Evolutionary conservation across 2,329 filamentous ascomycete species (phyloP).

Genomic region (Samsoniella hepiali): DNA sequence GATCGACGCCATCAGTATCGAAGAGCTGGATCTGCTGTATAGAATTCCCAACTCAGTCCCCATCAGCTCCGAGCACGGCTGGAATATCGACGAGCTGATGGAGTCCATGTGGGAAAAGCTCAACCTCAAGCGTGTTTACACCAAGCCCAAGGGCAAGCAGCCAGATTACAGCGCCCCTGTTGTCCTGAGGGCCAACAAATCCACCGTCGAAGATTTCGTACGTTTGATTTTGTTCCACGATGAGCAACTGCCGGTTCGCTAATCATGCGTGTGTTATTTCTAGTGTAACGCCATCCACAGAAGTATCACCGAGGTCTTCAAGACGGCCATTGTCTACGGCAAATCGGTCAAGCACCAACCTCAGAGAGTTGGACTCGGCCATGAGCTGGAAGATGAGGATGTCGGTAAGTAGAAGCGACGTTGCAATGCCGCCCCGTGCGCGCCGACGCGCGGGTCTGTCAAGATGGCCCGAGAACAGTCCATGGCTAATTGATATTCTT

Average conservation of each 20-base stretch:
- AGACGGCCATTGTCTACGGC: slow-evolving; percentile 91
- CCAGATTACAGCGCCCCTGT: slow-evolving; percentile 92
- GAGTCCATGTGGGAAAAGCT: slow-evolving; percentile 99
- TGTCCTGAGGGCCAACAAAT: slow-evolving; percentile 76
- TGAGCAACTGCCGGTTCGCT: slow-evolving; percentile 24
- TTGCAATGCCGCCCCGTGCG: background rate
- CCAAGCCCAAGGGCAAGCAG: slow-evolving; percentile 92
- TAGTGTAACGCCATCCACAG: slow-evolving; percentile 97
- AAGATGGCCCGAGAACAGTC: background rate
- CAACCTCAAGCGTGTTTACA: slow-evolving; percentile 87
- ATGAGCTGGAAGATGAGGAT: slow-evolving; percentile 94
- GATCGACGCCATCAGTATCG: slow-evolving; percentile 96
- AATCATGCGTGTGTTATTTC: slow-evolving; percentile 31
- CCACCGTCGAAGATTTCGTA: slow-evolving; percentile 96
- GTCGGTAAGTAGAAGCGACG: slow-evolving; percentile 64
- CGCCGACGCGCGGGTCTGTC: background rate
- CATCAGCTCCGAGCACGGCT: slow-evolving; percentile 95
- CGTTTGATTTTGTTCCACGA: slow-evolving; percentile 37
- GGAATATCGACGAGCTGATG: slow-evolving; percentile 96
- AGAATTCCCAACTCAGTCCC: slow-evolving; percentile 95
- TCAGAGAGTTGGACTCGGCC: slow-evolving; percentile 84
- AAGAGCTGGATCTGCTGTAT: slow-evolving; percentile 94
- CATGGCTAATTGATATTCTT: slow-evolving; percentile 26
- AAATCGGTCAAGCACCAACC: slow-evolving; percentile 99
- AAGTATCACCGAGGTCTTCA: slow-evolving; percentile 93